Evolutionary conservation across 1,284 basidiomycete genomes (phyloP).

Genomic region (Heterobasidion occidentale): DNA sequence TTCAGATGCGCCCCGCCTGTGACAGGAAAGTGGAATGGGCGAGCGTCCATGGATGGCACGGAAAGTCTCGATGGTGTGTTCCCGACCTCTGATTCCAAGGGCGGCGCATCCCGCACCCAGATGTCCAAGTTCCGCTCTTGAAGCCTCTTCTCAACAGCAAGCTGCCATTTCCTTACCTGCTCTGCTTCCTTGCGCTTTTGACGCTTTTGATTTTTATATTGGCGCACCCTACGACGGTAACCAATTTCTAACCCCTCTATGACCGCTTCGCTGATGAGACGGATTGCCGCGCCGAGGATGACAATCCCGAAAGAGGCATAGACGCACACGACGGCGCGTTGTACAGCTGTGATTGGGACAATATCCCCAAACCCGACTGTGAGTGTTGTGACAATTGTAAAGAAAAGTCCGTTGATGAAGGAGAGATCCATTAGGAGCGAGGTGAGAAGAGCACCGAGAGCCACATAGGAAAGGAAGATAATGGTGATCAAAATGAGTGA

Average conservation of each 20-base stretch:
- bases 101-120: conserved; percentile 34
- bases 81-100: not conserved
- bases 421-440: conserved; percentile 48
- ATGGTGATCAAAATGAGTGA: conserved; percentile 75
- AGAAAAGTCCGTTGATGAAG: conserved; percentile 67
- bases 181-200: conserved; percentile 25
- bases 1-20: conserved; percentile 41
- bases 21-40: not conserved
- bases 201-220: conserved; percentile 30
- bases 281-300: conserved; percentile 57
- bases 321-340: conserved; percentile 48
- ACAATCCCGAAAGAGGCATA: conserved; percentile 57
- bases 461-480: conserved; percentile 65
- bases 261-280: conserved; percentile 62
- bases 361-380: conserved; percentile 82
- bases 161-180: conserved; percentile 42
- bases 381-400: conserved; percentile 63
- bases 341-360: conserved; percentile 36
- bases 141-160: conserved; percentile 52
- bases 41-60: not conserved
- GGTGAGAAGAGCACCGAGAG: conserved; percentile 56
- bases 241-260: conserved; percentile 60
- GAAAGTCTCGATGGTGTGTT: not conserved
- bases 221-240: conserved; percentile 44
- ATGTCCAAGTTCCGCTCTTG: conserved; percentile 34